These are phyloP conservation scores for Paramecium pentaurelia DNA, from an alignment of 73 alveolate species.

Conservation along the genomic window DNA sequence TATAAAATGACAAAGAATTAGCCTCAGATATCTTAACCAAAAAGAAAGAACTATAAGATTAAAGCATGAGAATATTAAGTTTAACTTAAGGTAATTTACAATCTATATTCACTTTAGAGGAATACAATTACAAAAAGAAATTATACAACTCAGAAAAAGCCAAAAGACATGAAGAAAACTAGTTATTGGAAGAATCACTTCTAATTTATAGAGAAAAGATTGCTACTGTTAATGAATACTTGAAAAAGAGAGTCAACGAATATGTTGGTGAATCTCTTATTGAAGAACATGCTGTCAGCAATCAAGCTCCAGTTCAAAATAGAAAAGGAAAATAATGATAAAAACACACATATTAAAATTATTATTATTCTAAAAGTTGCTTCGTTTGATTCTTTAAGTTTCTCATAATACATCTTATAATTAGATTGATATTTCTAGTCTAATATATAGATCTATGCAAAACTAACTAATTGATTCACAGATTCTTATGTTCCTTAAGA, in stretches of 20 bases:
- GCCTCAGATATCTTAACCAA: conserved; percentile 24
- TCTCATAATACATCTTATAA: background rate
- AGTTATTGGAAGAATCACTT: conserved; percentile 46
- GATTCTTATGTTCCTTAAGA: background rate
- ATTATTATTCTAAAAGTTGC: background rate
- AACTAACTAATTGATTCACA: background rate
- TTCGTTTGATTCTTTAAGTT: background rate
- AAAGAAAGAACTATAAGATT: conserved; percentile 25
- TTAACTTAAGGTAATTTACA: background rate
- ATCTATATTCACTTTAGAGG: background rate
- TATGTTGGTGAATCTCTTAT: conserved; percentile 26
- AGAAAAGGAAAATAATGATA: conserved; percentile 36
- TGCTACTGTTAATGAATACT: conserved; percentile 32
- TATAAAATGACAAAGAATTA: conserved; percentile 15
- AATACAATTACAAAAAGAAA: conserved; percentile 22
- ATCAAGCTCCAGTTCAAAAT: background rate
- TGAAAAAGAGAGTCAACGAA: conserved; percentile 48
- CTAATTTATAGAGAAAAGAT: conserved; percentile 34
- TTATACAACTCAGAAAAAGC: conserved; percentile 2
- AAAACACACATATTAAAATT: background rate
- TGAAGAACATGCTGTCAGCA: conserved; percentile 43
- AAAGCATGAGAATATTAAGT: conserved; percentile 17
- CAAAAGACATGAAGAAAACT: conserved; percentile 30
- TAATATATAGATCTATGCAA: background rate
- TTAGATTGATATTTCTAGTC: background rate